Conservation (phyloP, 2,329 filamentous ascomycete genomes). For the Penicillium sp. region DNA sequence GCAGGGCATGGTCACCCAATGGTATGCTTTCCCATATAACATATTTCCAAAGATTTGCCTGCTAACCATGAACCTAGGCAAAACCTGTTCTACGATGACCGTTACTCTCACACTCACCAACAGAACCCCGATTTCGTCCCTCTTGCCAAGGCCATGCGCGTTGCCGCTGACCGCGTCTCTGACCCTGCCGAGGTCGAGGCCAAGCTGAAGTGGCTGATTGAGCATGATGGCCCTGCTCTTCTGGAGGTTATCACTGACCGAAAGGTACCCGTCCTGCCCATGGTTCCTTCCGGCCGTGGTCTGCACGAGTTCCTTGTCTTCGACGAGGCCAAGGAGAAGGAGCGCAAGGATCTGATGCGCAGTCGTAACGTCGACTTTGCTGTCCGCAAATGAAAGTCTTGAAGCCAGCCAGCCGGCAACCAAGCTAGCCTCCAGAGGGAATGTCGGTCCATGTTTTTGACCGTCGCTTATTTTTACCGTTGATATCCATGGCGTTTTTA, state of each 20-base stretch:
- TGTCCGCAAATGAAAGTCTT: slow-evolving; percentile 21
- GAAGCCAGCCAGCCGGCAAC: slow-evolving; percentile 17
- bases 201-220: slow-evolving; percentile 83
- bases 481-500: slow-evolving; percentile 46
- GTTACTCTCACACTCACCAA: slow-evolving; percentile 90
- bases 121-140: slow-evolving; percentile 96
- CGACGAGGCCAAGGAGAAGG: slow-evolving; percentile 72
- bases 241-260: slow-evolving; percentile 88
- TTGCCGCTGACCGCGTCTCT: slow-evolving; percentile 70
- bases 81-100: slow-evolving; percentile 93
- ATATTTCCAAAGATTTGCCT: background rate
- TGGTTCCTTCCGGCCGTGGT: slow-evolving; percentile 86
- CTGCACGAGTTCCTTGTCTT: slow-evolving; percentile 93
- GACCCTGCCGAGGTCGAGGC: slow-evolving; percentile 77
- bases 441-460: slow-evolving; percentile 21
- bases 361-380: slow-evolving; percentile 51
- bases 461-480: slow-evolving; percentile 30
- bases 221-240: slow-evolving; percentile 85
- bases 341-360: slow-evolving; percentile 66
- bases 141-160: slow-evolving; percentile 85
- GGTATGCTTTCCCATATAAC: slow-evolving; percentile 35
- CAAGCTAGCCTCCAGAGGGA: slow-evolving; percentile 8
- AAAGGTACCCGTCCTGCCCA: slow-evolving; percentile 82
- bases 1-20: slow-evolving; percentile 98
- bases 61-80: slow-evolving; percentile 53